A percentile compares a stretch with the other conserved stretches of the same genome.
Conservation (phyloP, 2,329 filamentous ascomycete genomes). For the Aspergillus viridinutans region DNA sequence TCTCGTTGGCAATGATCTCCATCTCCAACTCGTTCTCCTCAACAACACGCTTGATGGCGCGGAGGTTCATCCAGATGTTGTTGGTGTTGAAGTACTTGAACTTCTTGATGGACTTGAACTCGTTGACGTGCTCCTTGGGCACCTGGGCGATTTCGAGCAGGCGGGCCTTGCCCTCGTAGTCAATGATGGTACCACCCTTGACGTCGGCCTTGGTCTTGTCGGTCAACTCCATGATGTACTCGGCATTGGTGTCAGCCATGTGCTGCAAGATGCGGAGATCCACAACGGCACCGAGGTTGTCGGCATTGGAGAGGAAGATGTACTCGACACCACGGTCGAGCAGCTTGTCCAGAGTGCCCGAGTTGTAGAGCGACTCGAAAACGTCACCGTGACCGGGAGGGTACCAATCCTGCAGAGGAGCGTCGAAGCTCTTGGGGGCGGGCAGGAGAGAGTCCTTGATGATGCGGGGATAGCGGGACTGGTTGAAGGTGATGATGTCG, state of each 20-base stretch:
- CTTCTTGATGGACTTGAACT: conserved; percentile 99
- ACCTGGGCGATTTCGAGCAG: conserved; percentile 98
- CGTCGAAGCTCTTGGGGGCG: conserved; percentile 83
- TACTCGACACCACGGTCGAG: conserved; percentile 93
- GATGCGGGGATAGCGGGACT: conserved; percentile 96
- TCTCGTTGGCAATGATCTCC: conserved; percentile 99
- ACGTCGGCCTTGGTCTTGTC: conserved; percentile 99
- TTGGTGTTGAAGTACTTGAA: conserved; percentile 99
- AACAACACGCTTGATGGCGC: conserved; percentile 96
- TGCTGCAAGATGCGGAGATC: conserved; percentile 98
- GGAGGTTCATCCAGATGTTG: conserved; percentile 99
- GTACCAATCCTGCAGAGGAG: conserved; percentile 94
- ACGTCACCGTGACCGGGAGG: conserved; percentile 98
- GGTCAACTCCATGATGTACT: conserved; percentile 99
- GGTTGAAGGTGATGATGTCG: conserved; percentile 99
- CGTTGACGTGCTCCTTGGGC: conserved; percentile 98
- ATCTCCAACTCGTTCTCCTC: conserved; percentile 98
- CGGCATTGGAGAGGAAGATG: conserved; percentile 97
- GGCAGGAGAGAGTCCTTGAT: conserved; percentile 97
- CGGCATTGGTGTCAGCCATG: conserved; percentile 95
- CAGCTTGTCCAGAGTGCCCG: conserved; percentile 93
- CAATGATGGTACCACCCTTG: conserved; percentile 99
- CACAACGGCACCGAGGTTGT: conserved; percentile 96
- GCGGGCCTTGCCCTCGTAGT: conserved; percentile 95
- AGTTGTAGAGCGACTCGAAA: conserved; percentile 99